phyloP scores from a whole-genome alignment of 2,329 filamentous ascomycete genomes.

The Pseudopyrenochaeta lycopersici region DNA sequence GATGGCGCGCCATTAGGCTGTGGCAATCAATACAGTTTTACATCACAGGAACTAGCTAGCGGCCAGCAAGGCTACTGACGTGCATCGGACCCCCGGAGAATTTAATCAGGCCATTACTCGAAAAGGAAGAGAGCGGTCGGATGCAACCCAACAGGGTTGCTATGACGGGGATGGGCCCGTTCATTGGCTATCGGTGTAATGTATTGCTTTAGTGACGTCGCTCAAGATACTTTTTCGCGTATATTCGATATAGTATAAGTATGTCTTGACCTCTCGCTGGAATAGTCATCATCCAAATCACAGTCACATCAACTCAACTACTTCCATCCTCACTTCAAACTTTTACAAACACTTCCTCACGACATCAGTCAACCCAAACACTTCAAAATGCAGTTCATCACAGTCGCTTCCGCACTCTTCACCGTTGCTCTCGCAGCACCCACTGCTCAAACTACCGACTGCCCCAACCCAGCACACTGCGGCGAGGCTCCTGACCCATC shows the following conservation, averaged over 20 bases:
- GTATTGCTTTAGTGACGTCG: constrained; percentile 13
- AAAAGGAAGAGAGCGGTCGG: neutral
- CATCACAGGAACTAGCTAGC: neutral
- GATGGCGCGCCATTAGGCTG: neutral
- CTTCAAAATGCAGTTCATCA: constrained; percentile 28
- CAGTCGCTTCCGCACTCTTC: constrained; percentile 26
- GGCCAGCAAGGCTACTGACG: neutral
- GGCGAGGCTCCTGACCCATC: constrained; percentile 12
- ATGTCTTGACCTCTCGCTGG: neutral
- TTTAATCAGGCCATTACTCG: constrained; percentile 4
- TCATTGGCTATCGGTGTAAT: constrained; percentile 5
- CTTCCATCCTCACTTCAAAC: neutral
- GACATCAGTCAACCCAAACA: neutral
- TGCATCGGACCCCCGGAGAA: constrained; percentile 6
- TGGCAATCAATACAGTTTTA: neutral
- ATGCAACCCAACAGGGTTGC: constrained; percentile 6
- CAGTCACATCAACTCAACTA: neutral
- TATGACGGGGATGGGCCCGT: constrained; percentile 4
- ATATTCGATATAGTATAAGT: constrained; percentile 21
- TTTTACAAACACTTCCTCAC: constrained; percentile 1
- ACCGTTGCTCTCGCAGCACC: constrained; percentile 28
- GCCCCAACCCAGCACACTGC: constrained; percentile 35
- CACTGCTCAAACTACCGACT: constrained; percentile 24
- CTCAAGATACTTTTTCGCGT: neutral
- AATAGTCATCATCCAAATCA: constrained; percentile 1